These are phyloP conservation scores for Lactifluus subvellereus DNA, from an alignment of 768 basidiomycete genomes.

Conservation along the genomic window DNA sequence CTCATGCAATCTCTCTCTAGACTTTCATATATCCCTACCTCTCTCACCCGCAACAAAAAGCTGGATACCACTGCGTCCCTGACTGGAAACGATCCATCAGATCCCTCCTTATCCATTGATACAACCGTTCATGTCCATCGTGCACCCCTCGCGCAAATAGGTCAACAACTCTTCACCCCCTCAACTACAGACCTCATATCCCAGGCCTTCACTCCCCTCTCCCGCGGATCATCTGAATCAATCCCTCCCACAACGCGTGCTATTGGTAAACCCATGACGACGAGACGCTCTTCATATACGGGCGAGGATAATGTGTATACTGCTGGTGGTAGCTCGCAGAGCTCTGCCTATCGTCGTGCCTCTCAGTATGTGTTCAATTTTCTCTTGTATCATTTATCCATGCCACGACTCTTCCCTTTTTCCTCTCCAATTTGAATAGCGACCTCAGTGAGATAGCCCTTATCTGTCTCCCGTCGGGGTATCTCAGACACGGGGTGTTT, in stretches of 20 bases:
- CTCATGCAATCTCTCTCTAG: slow-evolving; percentile 19
- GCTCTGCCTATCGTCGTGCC: slow-evolving; percentile 13
- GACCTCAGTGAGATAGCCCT: slow-evolving; percentile 10
- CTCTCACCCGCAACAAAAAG: slow-evolving; percentile 13
- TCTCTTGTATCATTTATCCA: not conserved
- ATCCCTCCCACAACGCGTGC: slow-evolving; percentile 1
- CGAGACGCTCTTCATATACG: slow-evolving; percentile 20
- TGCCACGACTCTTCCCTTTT: not conserved
- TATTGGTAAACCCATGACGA: slow-evolving; percentile 13
- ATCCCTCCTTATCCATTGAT: slow-evolving; percentile 15
- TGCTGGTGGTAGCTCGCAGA: slow-evolving; percentile 2
- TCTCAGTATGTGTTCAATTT: slow-evolving; percentile 20
- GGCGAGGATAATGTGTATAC: slow-evolving; percentile 14
- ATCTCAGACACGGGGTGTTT: slow-evolving; percentile 9
- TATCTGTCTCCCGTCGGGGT: not conserved
- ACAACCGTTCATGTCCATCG: slow-evolving; percentile 18
- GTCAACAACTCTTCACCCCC: slow-evolving; percentile 16
- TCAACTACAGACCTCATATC: slow-evolving; percentile 8
- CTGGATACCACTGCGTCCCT: slow-evolving; percentile 9
- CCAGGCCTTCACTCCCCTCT: slow-evolving; percentile 9
- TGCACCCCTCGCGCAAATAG: slow-evolving; percentile 24
- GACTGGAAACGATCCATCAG: slow-evolving; percentile 8
- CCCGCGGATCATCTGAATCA: slow-evolving; percentile 7
- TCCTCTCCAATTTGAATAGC: slow-evolving; percentile 2
- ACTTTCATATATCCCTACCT: not conserved